Evolutionary conservation across 108 stramenopile genomes (phyloP), one percentile per base, ranked within the genome.

Genomic region (Mediolabrus comicus): DNA sequence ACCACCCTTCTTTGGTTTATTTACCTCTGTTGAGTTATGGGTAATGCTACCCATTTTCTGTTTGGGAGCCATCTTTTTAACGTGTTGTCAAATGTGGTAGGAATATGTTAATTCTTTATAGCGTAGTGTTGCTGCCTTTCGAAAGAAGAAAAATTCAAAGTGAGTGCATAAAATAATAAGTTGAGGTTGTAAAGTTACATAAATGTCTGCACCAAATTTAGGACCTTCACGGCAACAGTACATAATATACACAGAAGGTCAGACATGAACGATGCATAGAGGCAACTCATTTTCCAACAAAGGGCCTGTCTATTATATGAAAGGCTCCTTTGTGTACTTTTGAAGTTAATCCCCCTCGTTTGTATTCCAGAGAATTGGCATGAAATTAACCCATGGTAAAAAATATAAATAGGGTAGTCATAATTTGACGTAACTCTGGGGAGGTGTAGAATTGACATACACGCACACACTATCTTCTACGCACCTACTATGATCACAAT

Each of bases 11-110:
- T 43, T 43, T 62, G 38, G 39, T 39, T 39, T 26, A 28, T 62
- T 62, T 4, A 39, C 41, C 62, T 62, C 62, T 29, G 43, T 43
- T 12, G 62, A 62, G 29, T 62, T 62, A 27, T 62, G 62, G 62
- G 62, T 62, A 16, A 62, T 62, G 29, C 43, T 62, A 27, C 62
- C 62, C 62, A 62, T 62, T 62, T 39, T 46, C 13, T 62, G 62
- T 49, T 62, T 62, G n/a, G 43, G 62, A 28, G 62, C 39, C 62
- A 62, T 62, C 17, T n/a, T 2, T 43, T 17, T 43, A 3, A n/a
- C n/a, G n/a, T n/a, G n/a, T n/a, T n/a, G n/a, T n/a, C n/a, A n/a
- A n/a, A n/a, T n/a, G n/a, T n/a, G n/a, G n/a, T n/a, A n/a, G n/a
- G n/a, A n/a, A n/a, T n/a, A n/a, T n/a, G n/a, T n/a, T n/a, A n/a